These are phyloP conservation scores for Setaria viridis DNA, from an alignment of 202 grass and related monocot genomes.

Conservation along the genomic window DNA sequence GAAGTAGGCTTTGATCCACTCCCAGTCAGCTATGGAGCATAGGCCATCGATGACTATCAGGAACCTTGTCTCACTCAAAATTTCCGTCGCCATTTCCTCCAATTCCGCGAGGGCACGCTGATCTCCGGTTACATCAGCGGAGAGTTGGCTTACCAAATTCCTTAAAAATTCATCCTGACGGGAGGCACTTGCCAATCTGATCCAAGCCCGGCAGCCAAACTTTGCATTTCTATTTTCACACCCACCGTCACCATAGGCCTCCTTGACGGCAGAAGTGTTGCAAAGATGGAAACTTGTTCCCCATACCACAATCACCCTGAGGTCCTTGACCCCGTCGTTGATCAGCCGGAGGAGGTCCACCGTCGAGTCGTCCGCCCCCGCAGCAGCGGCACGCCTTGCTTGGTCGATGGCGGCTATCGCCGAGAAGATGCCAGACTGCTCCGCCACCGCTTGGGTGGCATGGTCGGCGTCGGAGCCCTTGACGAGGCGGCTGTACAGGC, in stretches of 20 bases:
- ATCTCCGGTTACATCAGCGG: not conserved
- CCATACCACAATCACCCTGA: constrained; percentile 2
- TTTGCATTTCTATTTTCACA: not conserved
- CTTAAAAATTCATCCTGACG: too few relatives aligned
- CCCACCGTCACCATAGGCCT: not conserved
- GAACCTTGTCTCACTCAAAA: not conserved
- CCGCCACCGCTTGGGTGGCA: not conserved
- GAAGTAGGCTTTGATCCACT: constrained; percentile 12
- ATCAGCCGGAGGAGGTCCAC: not conserved
- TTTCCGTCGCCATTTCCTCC: not conserved
- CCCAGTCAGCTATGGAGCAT: not conserved
- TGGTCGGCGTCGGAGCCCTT: not conserved
- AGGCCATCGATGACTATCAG: constrained; percentile 22
- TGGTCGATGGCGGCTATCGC: too few relatives aligned
- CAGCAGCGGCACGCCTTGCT: too few relatives aligned
- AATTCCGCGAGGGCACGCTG: not conserved
- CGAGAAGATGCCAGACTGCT: not conserved
- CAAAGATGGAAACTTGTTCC: not conserved
- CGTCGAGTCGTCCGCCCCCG: not conserved
- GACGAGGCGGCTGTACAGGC: not conserved
- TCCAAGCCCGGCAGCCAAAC: constrained; percentile 21
- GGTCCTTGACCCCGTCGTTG: not conserved
- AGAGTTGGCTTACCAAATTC: not conserved
- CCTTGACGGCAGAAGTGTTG: not conserved
- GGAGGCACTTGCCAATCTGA: not conserved